phyloP scores from a whole-genome alignment of 176 grass and related monocot species.

The Tillandsia leiboldiana region DNA sequence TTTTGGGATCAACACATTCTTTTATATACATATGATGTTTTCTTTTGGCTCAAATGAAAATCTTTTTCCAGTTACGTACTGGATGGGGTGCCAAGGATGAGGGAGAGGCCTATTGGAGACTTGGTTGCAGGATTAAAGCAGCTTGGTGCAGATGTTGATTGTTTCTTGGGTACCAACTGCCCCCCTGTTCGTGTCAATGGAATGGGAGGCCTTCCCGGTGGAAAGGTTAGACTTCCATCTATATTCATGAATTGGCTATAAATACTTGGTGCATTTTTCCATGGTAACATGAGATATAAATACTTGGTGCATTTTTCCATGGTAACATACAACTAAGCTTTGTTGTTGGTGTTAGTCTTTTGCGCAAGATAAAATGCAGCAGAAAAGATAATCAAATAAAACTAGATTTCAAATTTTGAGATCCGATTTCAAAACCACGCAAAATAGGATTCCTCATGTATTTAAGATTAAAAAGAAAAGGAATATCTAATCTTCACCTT shows the following conservation, averaged over 20 bases:
- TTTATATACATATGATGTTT: background rate
- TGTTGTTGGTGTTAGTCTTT: too few species aligned
- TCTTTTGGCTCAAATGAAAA: conserved; percentile 1
- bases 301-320: too few species aligned
- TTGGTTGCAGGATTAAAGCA: conserved; percentile 81
- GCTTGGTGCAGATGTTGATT: conserved; percentile 81
- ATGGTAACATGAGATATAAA: too few species aligned
- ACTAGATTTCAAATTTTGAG: too few species aligned
- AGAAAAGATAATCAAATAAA: too few species aligned
- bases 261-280: too few species aligned
- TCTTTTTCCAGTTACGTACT: conserved; percentile 67
- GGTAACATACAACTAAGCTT: too few species aligned
- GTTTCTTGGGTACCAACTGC: conserved; percentile 90
- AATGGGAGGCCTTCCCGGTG: conserved; percentile 83
- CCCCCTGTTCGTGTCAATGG: conserved; percentile 87
- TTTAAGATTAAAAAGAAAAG: too few species aligned
- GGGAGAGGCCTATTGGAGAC: conserved; percentile 94
- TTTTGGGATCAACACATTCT: conserved; percentile 4
- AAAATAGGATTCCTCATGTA: too few species aligned
- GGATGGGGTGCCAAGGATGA: conserved; percentile 97
- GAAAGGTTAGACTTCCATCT: conserved; percentile 52
- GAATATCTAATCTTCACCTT: too few species aligned
- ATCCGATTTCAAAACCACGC: too few species aligned
- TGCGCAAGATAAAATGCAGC: too few species aligned
- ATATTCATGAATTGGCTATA: background rate